Conservation (phyloP, 2,329 filamentous ascomycete species). For the Phyllosticta citrichinensis region DNA sequence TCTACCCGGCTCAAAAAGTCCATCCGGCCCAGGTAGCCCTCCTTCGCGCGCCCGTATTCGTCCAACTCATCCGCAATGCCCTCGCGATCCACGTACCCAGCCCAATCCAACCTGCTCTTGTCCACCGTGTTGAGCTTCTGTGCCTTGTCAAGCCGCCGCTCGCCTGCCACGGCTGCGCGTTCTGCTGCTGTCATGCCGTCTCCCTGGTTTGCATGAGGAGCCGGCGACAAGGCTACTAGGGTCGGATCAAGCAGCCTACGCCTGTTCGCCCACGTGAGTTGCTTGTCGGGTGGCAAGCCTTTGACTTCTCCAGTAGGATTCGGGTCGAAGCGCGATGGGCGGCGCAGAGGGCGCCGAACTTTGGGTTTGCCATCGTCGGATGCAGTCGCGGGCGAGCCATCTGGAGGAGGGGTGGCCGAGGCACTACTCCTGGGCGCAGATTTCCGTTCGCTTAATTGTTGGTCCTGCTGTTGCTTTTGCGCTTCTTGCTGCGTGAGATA, state of each 20-base stretch:
- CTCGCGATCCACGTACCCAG: constrained; percentile 50
- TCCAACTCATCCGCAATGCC: constrained; percentile 53
- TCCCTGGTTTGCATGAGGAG: constrained; percentile 16
- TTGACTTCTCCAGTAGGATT: constrained; percentile 40
- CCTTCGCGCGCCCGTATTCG: constrained; percentile 51
- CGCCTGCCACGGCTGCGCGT: constrained; percentile 15
- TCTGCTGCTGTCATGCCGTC: constrained; percentile 21
- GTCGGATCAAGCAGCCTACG: constrained; percentile 1
- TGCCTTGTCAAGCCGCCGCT: constrained; percentile 27
- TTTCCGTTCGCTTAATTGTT: neutral
- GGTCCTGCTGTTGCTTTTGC: constrained; percentile 10
- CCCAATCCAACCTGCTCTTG: constrained; percentile 57
- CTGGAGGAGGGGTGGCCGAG: neutral
- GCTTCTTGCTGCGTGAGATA: constrained; percentile 35
- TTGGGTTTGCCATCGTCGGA: constrained; percentile 5
- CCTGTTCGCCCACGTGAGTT: constrained; percentile 30
- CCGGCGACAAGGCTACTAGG: neutral
- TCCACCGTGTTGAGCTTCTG: constrained; percentile 57
- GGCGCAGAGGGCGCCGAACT: constrained; percentile 32
- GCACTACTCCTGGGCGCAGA: neutral
- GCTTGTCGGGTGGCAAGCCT: constrained; percentile 33
- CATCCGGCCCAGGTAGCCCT: constrained; percentile 51
- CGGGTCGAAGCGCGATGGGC: constrained; percentile 41
- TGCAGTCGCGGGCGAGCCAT: constrained; percentile 14
- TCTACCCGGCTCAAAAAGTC: constrained; percentile 53